Evolutionary conservation across 345 rosid genomes (phyloP).

Genomic region (Pistacia vera): DNA sequence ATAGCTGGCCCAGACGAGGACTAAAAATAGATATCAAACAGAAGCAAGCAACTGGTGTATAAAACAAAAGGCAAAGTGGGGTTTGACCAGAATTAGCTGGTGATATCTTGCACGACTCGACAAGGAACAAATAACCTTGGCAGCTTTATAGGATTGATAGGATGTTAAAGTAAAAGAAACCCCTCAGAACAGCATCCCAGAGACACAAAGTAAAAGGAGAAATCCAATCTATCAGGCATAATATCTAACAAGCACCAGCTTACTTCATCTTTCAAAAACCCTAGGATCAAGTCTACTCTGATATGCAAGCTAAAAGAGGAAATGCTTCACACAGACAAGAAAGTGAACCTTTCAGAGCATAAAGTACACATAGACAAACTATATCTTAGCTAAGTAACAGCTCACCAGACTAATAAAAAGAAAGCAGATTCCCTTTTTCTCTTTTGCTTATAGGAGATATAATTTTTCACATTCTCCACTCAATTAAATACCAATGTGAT

Average conservation of each 20-base stretch:
- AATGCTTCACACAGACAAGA: no score
- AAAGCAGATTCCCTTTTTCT: no score
- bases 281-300: conserved; percentile 45
- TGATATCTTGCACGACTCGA: conserved; percentile 70
- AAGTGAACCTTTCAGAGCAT: conserved; percentile 94
- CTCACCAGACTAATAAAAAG: no score
- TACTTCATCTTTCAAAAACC: conserved; percentile 47
- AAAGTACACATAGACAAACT: conserved; percentile 60
- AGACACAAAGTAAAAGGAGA: no score
- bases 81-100: no score
- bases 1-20: conserved; percentile 24
- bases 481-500: no score
- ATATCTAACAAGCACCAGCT: conserved; percentile 57
- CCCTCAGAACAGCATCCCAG: no score
- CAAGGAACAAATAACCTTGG: conserved; percentile 63
- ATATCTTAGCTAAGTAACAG: conserved; percentile 68
- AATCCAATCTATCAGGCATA: conserved; percentile 65
- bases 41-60: no score
- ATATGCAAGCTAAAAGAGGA: conserved; percentile 45
- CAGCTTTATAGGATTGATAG: conserved; percentile 66
- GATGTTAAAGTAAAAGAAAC: conserved; percentile 55
- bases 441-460: no score
- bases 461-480: no score
- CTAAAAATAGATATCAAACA: no score
- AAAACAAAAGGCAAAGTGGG: no score